A percentile compares a stretch with the other conserved stretches of the same genome.
phyloP scores from a whole-genome alignment of 352 stramenopile species.

The Globisporangium emineosum region DNA sequence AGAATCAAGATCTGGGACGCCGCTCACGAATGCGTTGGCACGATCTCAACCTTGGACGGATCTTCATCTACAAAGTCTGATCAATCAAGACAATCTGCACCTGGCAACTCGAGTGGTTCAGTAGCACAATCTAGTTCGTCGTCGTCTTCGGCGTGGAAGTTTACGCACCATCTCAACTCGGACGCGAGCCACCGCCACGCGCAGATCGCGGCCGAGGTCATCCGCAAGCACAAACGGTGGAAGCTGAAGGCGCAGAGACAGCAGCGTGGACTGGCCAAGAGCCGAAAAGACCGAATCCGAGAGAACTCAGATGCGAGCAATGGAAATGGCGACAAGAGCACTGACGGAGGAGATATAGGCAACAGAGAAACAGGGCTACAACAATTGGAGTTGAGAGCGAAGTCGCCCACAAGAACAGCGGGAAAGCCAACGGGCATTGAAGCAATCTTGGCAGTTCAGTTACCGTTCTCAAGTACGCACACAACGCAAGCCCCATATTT shows the following conservation, averaged over 20 bases:
- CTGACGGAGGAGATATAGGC: no score
- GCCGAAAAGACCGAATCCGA: no score
- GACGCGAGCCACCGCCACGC: conserved; percentile 33
- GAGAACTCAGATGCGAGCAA: no score
- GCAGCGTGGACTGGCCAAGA: background rate
- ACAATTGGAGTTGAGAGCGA: no score
- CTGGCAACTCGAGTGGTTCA: conserved; percentile 5
- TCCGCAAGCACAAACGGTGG: conserved; percentile 33
- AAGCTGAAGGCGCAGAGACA: conserved; percentile 19
- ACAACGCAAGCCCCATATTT: no score
- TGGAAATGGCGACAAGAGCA: no score
- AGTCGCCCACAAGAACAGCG: background rate
- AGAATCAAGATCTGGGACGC: conserved; percentile 53
- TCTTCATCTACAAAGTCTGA: background rate
- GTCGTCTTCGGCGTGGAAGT: conserved; percentile 38
- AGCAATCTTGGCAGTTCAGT: conserved; percentile 16
- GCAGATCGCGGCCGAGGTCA: conserved; percentile 36
- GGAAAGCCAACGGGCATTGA: conserved; percentile 7
- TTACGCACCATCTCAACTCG: conserved; percentile 31
- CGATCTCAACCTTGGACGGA: conserved; percentile 35
- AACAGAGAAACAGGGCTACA: no score
- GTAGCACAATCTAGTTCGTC: conserved; percentile 8
- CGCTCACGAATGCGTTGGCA: conserved; percentile 34
- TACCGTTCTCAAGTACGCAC: conserved; percentile 33
- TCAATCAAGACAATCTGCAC: background rate